Evolutionary conservation across 805 yeast genomes (phyloP).

Genomic region (Ogataea neopini): DNA sequence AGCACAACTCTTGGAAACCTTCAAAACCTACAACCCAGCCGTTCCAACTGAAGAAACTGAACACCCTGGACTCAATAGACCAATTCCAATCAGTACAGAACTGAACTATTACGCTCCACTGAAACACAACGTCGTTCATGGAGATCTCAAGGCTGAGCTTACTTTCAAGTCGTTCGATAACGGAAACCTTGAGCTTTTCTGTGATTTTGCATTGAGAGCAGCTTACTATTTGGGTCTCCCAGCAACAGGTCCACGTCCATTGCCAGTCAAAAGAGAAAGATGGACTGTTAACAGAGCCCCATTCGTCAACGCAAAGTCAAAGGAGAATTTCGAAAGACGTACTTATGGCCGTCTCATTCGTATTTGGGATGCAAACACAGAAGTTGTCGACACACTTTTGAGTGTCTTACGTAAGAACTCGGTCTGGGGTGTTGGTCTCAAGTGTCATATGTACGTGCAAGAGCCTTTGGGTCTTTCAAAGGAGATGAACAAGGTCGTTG

Average conservation of each 20-base stretch:
- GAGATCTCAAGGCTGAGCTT: conserved; percentile 76
- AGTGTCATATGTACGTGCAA: conserved; percentile 61
- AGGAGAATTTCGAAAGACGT: conserved; percentile 89
- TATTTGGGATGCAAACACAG: conserved; percentile 85
- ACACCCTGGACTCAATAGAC: conserved; percentile 43
- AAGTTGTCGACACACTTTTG: conserved; percentile 78
- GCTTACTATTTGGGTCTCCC: conserved; percentile 92
- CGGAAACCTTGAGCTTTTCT: conserved; percentile 68
- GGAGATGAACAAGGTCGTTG: conserved; percentile 38
- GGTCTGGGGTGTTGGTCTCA: conserved; percentile 79
- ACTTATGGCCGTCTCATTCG: conserved; percentile 74
- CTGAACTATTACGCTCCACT: conserved; percentile 81
- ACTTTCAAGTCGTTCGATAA: conserved; percentile 71
- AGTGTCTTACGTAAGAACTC: conserved; percentile 76
- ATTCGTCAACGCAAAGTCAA: conserved; percentile 90
- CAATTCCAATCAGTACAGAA: conserved; percentile 83
- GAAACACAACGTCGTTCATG: conserved; percentile 63
- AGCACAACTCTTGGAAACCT: conserved; percentile 28
- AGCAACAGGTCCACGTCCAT: conserved; percentile 67
- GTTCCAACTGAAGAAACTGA: conserved; percentile 37
- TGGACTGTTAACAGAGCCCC: conserved; percentile 96
- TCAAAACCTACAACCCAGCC: conserved; percentile 39
- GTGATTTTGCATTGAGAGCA: conserved; percentile 85
- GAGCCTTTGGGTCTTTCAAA: conserved; percentile 50
- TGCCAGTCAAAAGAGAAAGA: conserved; percentile 72